Base-by-base conservation (phyloP, 257 asterid species). In the Primulina eburnea region DNA sequence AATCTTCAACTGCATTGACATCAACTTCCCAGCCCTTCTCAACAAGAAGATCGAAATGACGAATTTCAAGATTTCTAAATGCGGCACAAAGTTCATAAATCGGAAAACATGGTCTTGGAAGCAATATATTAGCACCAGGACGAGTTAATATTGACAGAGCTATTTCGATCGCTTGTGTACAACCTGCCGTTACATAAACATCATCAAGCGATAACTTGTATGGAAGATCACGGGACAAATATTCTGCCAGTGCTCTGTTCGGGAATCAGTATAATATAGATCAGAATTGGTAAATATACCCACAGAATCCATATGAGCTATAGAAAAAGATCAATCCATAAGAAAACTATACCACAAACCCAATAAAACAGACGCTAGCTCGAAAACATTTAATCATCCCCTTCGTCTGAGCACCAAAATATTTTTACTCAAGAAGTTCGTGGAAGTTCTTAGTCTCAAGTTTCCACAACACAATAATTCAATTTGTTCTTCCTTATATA, bases 31-130 rank as follows among this genome's bases (percentile, higher is more conserved):
- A 92, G 2, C 79, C 84, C 34, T 81, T 74, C 5, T 74, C 87
- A 0, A 89, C 92, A 5, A 85, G 68, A 68, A 92, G 92, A 75
- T 92, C 97, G 62, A 68, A 86, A 43, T 89, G 84, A 0, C 96
- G 84, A 18, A 67, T 69, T 73, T 92, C 96, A 4, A 92, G 69
- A 65, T 88, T 71, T 57, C 95, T 81, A 72, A 86, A 88, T 1
- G 86, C 77, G 2, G 96, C 92, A 57, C 88, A 81, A 9, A 86
- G 90, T 43, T 86, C 98, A 58, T 92, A 92, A 37, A 86, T 81
- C 3, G 98, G 98, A 63, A 86, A 92, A 18, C 98, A 90, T 8
- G 97, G 97, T 67, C 90, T 88, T 8, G 98, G 98, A 5, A 92
- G 83, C 76, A 88, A 80, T 73, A 92, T 78, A 35, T 92, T 92